These are phyloP conservation scores for Marasmius tenuissimus DNA, from an alignment of 1,284 basidiomycete species.

Conservation along the genomic window DNA sequence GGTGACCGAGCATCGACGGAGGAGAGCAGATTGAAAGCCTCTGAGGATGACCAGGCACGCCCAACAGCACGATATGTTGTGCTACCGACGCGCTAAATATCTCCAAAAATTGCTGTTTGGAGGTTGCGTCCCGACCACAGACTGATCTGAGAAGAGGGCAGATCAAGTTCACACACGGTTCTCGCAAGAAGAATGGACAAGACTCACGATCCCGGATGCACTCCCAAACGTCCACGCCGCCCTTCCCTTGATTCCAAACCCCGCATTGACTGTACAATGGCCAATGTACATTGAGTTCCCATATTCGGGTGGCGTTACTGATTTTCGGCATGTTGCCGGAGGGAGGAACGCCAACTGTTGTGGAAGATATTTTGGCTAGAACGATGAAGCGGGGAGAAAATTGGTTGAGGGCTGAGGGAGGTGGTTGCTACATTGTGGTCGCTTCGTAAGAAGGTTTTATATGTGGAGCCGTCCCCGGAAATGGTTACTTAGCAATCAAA, in stretches of 20 bases:
- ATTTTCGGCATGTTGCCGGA: slow-evolving; percentile 27
- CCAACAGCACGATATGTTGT: neutral
- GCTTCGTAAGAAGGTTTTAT: no score
- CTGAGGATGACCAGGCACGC: no score
- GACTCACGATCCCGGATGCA: slow-evolving; percentile 65
- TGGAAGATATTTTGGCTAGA: neutral
- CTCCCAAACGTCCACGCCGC: slow-evolving; percentile 72
- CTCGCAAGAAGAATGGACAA: neutral
- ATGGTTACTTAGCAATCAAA: no score
- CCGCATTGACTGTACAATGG: slow-evolving; percentile 61
- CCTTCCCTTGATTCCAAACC: slow-evolving; percentile 61
- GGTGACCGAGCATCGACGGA: no score
- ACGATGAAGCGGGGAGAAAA: neutral
- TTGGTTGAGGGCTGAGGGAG: no score
- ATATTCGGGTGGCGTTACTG: slow-evolving; percentile 63
- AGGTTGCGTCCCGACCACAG: slow-evolving; percentile 58
- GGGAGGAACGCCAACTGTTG: neutral
- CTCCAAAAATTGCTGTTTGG: slow-evolving; percentile 66
- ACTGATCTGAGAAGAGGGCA: slow-evolving; percentile 44
- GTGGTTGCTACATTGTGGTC: no score
- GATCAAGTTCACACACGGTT: neutral
- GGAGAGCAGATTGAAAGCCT: no score
- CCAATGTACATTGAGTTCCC: slow-evolving; percentile 69
- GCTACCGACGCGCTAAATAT: slow-evolving; percentile 60
- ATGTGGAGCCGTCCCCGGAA: no score